These are phyloP conservation scores for Glomus cerebriforme DNA, from an alignment of 192 early-diverging fungal genomes.

Conservation along the genomic window DNA sequence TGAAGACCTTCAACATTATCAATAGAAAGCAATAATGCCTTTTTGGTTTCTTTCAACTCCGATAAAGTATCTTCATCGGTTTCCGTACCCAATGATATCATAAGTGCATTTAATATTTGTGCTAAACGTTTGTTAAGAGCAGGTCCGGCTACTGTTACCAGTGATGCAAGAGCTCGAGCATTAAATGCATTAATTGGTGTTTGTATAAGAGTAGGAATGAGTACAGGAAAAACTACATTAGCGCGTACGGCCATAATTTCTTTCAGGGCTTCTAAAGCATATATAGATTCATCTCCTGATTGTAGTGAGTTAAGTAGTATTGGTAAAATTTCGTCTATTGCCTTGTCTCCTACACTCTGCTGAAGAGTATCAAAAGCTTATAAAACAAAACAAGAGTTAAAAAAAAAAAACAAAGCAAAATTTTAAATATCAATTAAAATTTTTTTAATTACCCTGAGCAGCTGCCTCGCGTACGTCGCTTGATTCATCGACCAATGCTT, in stretches of 20 bases:
- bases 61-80: slow-evolving; percentile 62
- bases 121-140: slow-evolving; percentile 82
- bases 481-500: slow-evolving; percentile 84
- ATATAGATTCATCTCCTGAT: slow-evolving; percentile 57
- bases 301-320: slow-evolving; percentile 79
- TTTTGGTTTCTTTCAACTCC: slow-evolving; percentile 75
- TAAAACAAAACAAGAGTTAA: slow-evolving; percentile 4
- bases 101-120: slow-evolving; percentile 78
- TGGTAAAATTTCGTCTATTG: slow-evolving; percentile 94
- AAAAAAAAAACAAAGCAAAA: not conserved
- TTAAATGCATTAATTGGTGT: slow-evolving; percentile 90
- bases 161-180: slow-evolving; percentile 82
- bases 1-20: slow-evolving; percentile 84
- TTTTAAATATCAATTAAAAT: not conserved
- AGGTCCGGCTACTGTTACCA: slow-evolving; percentile 88
- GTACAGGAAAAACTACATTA: slow-evolving; percentile 96
- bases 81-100: slow-evolving; percentile 73
- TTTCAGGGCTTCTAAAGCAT: slow-evolving; percentile 93
- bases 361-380: slow-evolving; percentile 91
- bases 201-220: slow-evolving; percentile 92
- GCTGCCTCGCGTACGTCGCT: slow-evolving; percentile 90
- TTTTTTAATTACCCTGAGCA: slow-evolving; percentile 59
- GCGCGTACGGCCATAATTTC: slow-evolving; percentile 98
- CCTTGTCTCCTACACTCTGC: slow-evolving; percentile 86
- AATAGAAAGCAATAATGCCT: slow-evolving; percentile 70